These are phyloP conservation scores for Beauveria bassiana DNA, from an alignment of 2,329 filamentous ascomycete genomes.

Conservation along the genomic window DNA sequence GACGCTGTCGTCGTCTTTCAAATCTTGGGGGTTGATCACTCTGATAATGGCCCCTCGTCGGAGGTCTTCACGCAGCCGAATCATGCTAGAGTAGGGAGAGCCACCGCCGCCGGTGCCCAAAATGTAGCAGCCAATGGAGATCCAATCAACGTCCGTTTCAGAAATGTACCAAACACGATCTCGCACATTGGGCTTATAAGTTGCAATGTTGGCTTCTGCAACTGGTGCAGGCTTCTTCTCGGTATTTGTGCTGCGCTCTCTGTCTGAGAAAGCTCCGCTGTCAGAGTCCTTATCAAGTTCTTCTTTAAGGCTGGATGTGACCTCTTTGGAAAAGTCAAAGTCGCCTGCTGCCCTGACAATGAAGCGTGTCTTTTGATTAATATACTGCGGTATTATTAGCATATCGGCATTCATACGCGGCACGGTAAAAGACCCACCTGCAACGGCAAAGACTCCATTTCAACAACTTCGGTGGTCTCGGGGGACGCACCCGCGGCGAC, in stretches of 20 bases:
- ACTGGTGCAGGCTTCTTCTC: constrained; percentile 4
- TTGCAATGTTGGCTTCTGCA: constrained; percentile 26
- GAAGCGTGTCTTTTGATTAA: constrained; percentile 45
- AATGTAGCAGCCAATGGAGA: constrained; percentile 52
- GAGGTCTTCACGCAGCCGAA: constrained; percentile 44
- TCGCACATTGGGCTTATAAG: constrained; percentile 41
- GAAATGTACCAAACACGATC: constrained; percentile 49
- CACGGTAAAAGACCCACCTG: constrained; percentile 26
- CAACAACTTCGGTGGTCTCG: constrained; percentile 38
- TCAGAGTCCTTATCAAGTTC: constrained; percentile 8
- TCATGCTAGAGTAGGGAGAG: constrained; percentile 42
- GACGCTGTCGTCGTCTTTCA: constrained; percentile 43
- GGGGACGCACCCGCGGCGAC: constrained; percentile 37
- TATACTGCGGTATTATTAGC: constrained; percentile 29
- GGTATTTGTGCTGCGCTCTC: background rate
- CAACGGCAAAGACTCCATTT: constrained; percentile 47
- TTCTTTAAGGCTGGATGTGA: background rate
- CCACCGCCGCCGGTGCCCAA: constrained; percentile 55
- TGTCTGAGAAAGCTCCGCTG: constrained; percentile 18
- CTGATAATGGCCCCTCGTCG: constrained; percentile 41
- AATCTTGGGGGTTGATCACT: constrained; percentile 42
- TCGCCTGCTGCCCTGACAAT: constrained; percentile 54
- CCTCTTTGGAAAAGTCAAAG: constrained; percentile 34
- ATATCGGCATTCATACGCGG: background rate
- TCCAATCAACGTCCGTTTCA: constrained; percentile 50